Percentiles rank a stretch among this genome's conserved stretches.
Conservation (phyloP, 148 eudicot genomes). For the Silene conica region DNA sequence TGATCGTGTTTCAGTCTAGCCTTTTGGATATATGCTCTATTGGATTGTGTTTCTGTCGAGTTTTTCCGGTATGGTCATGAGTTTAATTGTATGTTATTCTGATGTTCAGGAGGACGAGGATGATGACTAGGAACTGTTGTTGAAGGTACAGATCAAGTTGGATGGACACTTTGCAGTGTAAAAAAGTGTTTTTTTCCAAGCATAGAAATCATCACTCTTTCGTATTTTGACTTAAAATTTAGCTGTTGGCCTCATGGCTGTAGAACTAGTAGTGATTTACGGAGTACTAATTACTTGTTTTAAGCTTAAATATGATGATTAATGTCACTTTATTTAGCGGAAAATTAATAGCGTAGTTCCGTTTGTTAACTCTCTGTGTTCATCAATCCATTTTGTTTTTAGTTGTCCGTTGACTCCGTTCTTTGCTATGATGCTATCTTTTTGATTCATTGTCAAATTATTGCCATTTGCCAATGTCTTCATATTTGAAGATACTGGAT, state of each 20-base stretch:
- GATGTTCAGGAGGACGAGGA: constrained; percentile 29
- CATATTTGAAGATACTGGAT: too few species aligned
- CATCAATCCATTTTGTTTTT: constrained; percentile 1
- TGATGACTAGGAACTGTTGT: constrained; percentile 17
- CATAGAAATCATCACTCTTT: constrained; percentile 16
- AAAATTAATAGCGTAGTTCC: constrained; percentile 17
- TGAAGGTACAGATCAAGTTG: constrained; percentile 1
- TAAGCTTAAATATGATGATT: constrained; percentile 25
- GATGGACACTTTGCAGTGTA: constrained; percentile 11
- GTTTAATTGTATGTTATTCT: background rate
- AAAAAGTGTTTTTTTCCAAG: constrained; percentile 2
- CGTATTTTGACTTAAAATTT: constrained; percentile 11
- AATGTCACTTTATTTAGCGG: constrained; percentile 16
- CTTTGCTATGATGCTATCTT: background rate
- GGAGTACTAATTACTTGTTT: background rate
- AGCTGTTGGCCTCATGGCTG: constrained; percentile 19
- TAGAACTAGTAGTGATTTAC: constrained; percentile 26
- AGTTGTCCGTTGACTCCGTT: background rate
- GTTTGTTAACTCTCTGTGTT: constrained; percentile 2
- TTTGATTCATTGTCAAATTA: too few species aligned
- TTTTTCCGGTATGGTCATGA: background rate
- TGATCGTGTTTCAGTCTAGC: background rate
- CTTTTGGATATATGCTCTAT: too few species aligned
- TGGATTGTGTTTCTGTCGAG: background rate
- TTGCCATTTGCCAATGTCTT: background rate